Conservation (phyloP, 768 basidiomycete species). For the Fomitopsis serialis region DNA sequence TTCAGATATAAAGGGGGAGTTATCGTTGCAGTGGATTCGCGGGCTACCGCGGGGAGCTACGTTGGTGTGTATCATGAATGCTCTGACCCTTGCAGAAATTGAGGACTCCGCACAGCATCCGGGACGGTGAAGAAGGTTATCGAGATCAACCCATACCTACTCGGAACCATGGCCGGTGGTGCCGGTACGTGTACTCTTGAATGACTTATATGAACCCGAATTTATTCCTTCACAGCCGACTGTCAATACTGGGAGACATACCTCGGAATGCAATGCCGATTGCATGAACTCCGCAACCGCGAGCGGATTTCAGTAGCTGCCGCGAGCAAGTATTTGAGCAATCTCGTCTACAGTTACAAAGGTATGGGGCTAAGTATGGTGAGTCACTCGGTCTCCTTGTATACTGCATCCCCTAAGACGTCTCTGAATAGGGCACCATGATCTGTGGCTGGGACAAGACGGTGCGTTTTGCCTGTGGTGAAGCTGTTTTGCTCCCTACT, state of each 20-base stretch:
- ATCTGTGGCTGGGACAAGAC: slow-evolving; percentile 99
- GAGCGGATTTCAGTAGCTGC: slow-evolving; percentile 99
- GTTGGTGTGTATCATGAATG: slow-evolving; percentile 55
- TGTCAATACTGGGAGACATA: slow-evolving; percentile 99
- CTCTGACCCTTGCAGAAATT: not conserved
- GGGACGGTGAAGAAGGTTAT: slow-evolving; percentile 99
- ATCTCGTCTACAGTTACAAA: slow-evolving; percentile 96
- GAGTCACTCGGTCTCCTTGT: slow-evolving; percentile 20
- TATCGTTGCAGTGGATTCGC: slow-evolving; percentile 98
- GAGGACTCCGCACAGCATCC: slow-evolving; percentile 50
- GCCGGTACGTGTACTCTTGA: slow-evolving; percentile 65
- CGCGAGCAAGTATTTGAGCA: slow-evolving; percentile 94
- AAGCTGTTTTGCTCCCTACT: too few species aligned
- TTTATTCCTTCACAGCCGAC: slow-evolving; percentile 51
- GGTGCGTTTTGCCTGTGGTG: slow-evolving; percentile 51
- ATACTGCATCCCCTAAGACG: not conserved
- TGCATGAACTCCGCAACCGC: slow-evolving; percentile 93
- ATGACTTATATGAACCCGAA: not conserved
- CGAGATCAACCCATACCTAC: slow-evolving; percentile 96
- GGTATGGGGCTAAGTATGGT: slow-evolving; percentile 99
- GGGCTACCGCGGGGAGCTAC: slow-evolving; percentile 96
- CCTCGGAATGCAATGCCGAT: slow-evolving; percentile 93
- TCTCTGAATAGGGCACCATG: slow-evolving; percentile 83
- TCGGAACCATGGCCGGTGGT: slow-evolving; percentile 99
- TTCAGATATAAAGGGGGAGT: slow-evolving; percentile 97